Base-by-base conservation (phyloP, 1,139 yeast genomes). In the Suhomyces atakaporum region DNA sequence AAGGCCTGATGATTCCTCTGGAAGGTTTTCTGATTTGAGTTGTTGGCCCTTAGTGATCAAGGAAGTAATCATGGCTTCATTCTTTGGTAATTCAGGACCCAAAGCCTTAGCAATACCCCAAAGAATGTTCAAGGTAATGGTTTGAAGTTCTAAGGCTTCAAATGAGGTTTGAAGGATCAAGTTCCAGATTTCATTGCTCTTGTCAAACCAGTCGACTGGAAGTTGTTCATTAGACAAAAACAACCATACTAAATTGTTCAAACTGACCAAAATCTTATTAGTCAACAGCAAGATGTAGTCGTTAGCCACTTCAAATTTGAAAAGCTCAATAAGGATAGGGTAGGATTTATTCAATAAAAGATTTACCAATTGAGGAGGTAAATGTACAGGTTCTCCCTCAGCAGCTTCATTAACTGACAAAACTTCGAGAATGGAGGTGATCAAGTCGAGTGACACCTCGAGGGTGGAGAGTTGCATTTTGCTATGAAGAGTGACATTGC, bases 341-440 rank as follows among this genome's bases (percentile, higher is more conserved):
- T 69, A 59, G 1, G 66, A 56, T 3, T 52, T 47, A 3, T 60
- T 54, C 22, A 73, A 47, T 3, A 69, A 49, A 1, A 61, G 47
- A 1, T 56, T 38, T 2, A 62, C 43, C 12, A 60, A 43, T 2
- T 58, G 62, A 3, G 53, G 45, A 33, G 51, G 39, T 37, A 61
- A 46, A 13, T 43, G 33, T 35, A 56, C 47, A 3, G 63, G 59
- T 9, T 50, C 55, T 12, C 39, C 35, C 16, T 33, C 29, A 13
- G 40, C 19, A 14, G 42, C 46, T 28, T 64, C 72, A 34, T 57
- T 54, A 7, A 59, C 44, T 3, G 74, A 63, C 26, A 69, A 54
- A 36, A 56, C 81, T 55, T 90, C 97, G 49, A 86, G 75, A 6
- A 82, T 66, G 1, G 92, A 82, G 1, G 96, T 80, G 22, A 86